phyloP scores from a whole-genome alignment of 352 stramenopile genomes.

The Phytophthora kernoviae region DNA sequence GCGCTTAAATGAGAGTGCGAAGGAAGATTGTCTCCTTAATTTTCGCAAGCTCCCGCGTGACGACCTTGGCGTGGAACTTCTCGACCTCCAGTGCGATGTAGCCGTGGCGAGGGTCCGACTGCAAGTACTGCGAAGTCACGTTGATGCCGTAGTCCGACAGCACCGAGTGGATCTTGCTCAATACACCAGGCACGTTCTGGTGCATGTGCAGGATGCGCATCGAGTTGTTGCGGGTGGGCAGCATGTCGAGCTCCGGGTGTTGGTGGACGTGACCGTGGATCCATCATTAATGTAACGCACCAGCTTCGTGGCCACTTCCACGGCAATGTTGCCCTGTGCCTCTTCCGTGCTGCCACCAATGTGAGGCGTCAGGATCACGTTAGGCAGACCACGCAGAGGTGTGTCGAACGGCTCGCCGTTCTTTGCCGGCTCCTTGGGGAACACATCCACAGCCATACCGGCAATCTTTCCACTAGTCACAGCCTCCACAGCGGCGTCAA shows the following conservation, averaged over 20 bases:
- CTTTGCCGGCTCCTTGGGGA: slow-evolving; percentile 86
- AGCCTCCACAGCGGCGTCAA: slow-evolving; percentile 91
- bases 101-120: slow-evolving; percentile 79
- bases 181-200: slow-evolving; percentile 83
- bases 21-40: slow-evolving; percentile 90
- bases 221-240: slow-evolving; percentile 70
- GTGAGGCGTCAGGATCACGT: slow-evolving; percentile 95
- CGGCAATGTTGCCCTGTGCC: slow-evolving; percentile 92
- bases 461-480: slow-evolving; percentile 86
- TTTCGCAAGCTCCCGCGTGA: slow-evolving; percentile 79
- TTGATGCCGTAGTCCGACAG: slow-evolving; percentile 87
- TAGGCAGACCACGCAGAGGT: slow-evolving; percentile 89
- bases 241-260: slow-evolving; percentile 86
- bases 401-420: slow-evolving; percentile 88
- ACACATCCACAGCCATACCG: slow-evolving; percentile 89
- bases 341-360: slow-evolving; percentile 96
- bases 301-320: slow-evolving; percentile 81
- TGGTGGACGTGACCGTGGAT: slow-evolving; percentile 78
- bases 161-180: slow-evolving; percentile 87
- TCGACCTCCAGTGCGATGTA: slow-evolving; percentile 87
- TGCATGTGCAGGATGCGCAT: slow-evolving; percentile 90
- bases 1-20: slow-evolving; percentile 69
- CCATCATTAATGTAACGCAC: slow-evolving; percentile 86
- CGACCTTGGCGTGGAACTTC: slow-evolving; percentile 81
- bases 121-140: slow-evolving; percentile 85